Evolutionary conservation across 371 early-diverging fungal genomes (phyloP).

Genomic region (Zopfochytrium polystomum): DNA sequence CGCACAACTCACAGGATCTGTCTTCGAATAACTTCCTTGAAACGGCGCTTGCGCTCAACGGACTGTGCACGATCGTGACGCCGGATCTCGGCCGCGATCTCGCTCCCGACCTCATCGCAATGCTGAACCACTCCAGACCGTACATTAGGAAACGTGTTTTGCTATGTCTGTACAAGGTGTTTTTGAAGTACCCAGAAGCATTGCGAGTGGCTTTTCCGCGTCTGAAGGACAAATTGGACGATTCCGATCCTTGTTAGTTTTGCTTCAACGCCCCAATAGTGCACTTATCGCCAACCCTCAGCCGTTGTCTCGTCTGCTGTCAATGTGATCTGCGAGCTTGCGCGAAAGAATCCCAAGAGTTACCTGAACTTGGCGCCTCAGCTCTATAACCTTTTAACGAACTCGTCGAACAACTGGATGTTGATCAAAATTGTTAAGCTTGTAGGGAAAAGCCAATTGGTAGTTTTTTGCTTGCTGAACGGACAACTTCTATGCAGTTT

Average conservation of each 20-base stretch:
- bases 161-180: conserved; percentile 82
- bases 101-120: conserved; percentile 77
- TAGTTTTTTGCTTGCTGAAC: not conserved
- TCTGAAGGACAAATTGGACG: conserved; percentile 88
- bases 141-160: conserved; percentile 90
- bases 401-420: conserved; percentile 94
- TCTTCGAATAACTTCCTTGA: conserved; percentile 76
- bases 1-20: conserved; percentile 62
- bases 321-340: conserved; percentile 92
- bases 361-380: conserved; percentile 92
- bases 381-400: conserved; percentile 81
- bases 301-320: conserved; percentile 90
- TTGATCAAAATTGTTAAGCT: conserved; percentile 95
- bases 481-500: conserved; percentile 65
- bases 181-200: conserved; percentile 86
- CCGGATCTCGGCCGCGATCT: conserved; percentile 87
- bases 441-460: conserved; percentile 44
- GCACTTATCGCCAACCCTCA: conserved; percentile 21
- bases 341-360: conserved; percentile 82
- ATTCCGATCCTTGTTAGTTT: conserved; percentile 80
- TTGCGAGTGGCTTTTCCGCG: conserved; percentile 77
- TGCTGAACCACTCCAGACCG: conserved; percentile 86
- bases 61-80: conserved; percentile 86
- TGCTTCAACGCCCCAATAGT: not conserved
- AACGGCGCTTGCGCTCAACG: conserved; percentile 85